Evolutionary conservation across 2,329 filamentous ascomycete species (phyloP).

Genomic region (Cordyceps militaris): DNA sequence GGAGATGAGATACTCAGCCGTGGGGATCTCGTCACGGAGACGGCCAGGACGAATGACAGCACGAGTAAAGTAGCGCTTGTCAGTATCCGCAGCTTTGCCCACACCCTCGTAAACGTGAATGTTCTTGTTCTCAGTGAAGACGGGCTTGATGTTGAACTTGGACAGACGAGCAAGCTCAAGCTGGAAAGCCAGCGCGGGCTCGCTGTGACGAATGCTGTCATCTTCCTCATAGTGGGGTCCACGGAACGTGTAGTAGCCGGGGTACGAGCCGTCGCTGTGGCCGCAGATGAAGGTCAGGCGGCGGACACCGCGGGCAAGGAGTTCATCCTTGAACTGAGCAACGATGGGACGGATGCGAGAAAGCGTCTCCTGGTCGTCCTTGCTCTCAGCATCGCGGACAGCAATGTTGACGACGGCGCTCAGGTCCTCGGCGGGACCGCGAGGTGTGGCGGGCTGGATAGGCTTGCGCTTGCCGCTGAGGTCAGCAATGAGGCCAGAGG

Average conservation of each 20-base stretch:
- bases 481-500: conserved; percentile 59
- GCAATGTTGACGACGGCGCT: conserved; percentile 91
- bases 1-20: conserved; percentile 96
- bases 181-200: conserved; percentile 96
- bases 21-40: conserved; percentile 93
- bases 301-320: conserved; percentile 73
- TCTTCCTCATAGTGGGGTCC: conserved; percentile 86
- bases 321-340: conserved; percentile 73
- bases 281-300: conserved; percentile 95
- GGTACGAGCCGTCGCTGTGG: conserved; percentile 87
- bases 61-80: conserved; percentile 98
- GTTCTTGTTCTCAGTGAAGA: conserved; percentile 98
- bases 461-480: conserved; percentile 66
- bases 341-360: conserved; percentile 69
- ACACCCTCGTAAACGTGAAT: conserved; percentile 98
- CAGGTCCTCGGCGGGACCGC: conserved; percentile 63
- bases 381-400: conserved; percentile 77
- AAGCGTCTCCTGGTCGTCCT: conserved; percentile 75
- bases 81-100: conserved; percentile 88
- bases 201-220: conserved; percentile 90
- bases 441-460: neutral
- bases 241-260: conserved; percentile 97
- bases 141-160: conserved; percentile 96
- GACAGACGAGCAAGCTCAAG: conserved; percentile 88
- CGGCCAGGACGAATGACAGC: conserved; percentile 91